These are phyloP conservation scores for Mucor racemosus DNA, from an alignment of 371 early-diverging fungal genomes.

Conservation along the genomic window DNA sequence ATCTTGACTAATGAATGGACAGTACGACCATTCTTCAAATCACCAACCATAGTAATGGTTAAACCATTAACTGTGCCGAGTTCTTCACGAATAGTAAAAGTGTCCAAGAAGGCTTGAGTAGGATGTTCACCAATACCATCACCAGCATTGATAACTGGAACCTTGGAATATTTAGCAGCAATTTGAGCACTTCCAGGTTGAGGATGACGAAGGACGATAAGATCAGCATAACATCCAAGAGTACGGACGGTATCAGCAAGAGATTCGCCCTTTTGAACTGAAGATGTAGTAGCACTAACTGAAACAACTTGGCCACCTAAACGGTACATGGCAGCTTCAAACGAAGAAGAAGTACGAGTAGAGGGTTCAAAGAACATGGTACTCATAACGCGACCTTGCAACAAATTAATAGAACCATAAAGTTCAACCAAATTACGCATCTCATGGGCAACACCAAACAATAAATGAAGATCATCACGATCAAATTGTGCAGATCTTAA, in stretches of 20 bases:
- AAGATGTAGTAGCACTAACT: slow-evolving; percentile 82
- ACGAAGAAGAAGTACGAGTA: slow-evolving; percentile 91
- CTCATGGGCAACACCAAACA: slow-evolving; percentile 96
- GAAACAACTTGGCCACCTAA: slow-evolving; percentile 91
- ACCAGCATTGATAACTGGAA: slow-evolving; percentile 96
- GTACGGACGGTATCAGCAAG: slow-evolving; percentile 95
- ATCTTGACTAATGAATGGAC: slow-evolving; percentile 94
- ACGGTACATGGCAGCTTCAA: slow-evolving; percentile 93
- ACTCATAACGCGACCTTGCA: slow-evolving; percentile 90
- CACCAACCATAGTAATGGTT: slow-evolving; percentile 95
- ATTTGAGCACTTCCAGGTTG: slow-evolving; percentile 81
- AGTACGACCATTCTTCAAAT: slow-evolving; percentile 96
- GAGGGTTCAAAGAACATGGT: slow-evolving; percentile 97
- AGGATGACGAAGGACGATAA: slow-evolving; percentile 93
- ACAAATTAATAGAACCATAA: slow-evolving; percentile 80
- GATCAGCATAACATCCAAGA: slow-evolving; percentile 91
- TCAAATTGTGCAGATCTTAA: slow-evolving; percentile 88
- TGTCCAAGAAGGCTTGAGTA: slow-evolving; percentile 96
- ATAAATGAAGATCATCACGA: slow-evolving; percentile 87
- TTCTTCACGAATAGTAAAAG: slow-evolving; percentile 92
- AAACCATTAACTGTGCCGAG: slow-evolving; percentile 95
- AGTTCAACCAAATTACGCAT: slow-evolving; percentile 93
- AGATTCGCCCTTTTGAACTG: slow-evolving; percentile 95
- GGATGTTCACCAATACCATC: slow-evolving; percentile 98
- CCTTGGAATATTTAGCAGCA: slow-evolving; percentile 88